phyloP scores from a whole-genome alignment of 345 rosid species.

The Melaleuca quinquenervia region DNA sequence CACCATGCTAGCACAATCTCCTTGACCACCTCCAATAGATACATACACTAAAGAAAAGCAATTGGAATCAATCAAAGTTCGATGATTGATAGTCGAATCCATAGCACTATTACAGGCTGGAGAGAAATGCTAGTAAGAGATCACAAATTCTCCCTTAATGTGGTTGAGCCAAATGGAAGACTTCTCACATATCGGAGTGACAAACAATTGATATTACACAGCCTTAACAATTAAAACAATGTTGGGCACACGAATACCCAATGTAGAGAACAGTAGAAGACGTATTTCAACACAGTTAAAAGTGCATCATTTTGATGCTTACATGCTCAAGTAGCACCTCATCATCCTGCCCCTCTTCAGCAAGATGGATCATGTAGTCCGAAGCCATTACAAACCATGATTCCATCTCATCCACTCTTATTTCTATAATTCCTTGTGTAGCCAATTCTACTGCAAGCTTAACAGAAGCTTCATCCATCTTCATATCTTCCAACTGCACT shows the following conservation, averaged over 20 bases:
- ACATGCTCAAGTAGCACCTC: constrained; percentile 28
- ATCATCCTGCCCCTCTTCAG: constrained; percentile 73
- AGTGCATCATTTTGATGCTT: neutral
- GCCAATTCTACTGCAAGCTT: constrained; percentile 80
- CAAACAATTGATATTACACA: neutral
- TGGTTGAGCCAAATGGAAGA: neutral
- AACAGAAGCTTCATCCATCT: constrained; percentile 86
- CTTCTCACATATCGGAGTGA: neutral
- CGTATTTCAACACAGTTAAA: neutral
- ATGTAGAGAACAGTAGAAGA: neutral
- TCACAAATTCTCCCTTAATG: neutral
- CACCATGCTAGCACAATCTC: constrained; percentile 86
- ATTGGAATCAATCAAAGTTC: neutral
- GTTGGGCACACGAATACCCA: neutral
- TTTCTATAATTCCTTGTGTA: constrained; percentile 89
- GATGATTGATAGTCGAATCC: neutral
- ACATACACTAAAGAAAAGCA: constrained; percentile 51
- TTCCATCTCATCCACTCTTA: constrained; percentile 93
- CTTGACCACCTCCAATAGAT: constrained; percentile 70
- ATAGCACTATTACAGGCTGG: neutral
- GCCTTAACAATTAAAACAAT: neutral
- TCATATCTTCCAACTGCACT: constrained; percentile 68
- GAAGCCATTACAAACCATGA: constrained; percentile 91
- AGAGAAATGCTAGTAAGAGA: neutral
- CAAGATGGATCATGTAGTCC: constrained; percentile 86